phyloP scores from a whole-genome alignment of 495 filamentous ascomycete species.

The Corynascus novoguineensis region DNA sequence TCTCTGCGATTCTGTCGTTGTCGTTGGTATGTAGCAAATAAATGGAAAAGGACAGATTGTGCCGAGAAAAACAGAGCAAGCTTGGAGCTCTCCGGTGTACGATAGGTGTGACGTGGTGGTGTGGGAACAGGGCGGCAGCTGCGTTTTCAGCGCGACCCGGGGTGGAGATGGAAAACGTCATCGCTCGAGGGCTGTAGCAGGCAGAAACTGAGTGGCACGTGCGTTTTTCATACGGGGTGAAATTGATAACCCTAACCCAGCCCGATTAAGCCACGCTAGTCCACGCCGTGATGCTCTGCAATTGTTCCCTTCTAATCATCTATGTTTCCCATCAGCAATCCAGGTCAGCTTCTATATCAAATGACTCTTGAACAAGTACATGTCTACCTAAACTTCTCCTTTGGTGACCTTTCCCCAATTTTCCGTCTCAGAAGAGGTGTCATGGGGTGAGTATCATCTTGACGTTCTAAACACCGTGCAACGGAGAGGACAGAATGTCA shows the following conservation, averaged over 20 bases:
- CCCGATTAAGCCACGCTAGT: background rate
- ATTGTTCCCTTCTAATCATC: background rate
- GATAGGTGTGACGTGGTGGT: slow-evolving; percentile 30
- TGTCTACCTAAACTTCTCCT: too few species aligned
- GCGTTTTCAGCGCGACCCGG: slow-evolving; percentile 8
- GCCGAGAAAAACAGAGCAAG: background rate
- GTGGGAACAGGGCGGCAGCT: slow-evolving; percentile 18
- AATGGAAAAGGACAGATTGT: slow-evolving; percentile 3
- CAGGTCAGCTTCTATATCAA: background rate
- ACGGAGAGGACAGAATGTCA: too few species aligned
- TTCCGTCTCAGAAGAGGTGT: too few species aligned
- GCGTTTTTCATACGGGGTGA: background rate
- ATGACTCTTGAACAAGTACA: too few species aligned
- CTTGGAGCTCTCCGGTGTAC: background rate
- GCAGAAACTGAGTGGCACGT: slow-evolving; percentile 7
- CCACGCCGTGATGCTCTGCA: background rate
- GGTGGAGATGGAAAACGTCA: slow-evolving; percentile 25
- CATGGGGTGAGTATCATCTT: too few species aligned
- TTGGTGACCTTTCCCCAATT: too few species aligned
- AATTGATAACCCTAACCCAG: background rate
- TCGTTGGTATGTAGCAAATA: background rate
- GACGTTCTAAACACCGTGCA: too few species aligned
- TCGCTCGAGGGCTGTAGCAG: slow-evolving; percentile 12
- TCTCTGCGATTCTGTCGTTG: background rate
- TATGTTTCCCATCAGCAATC: background rate